A percentile compares a stretch with the other conserved stretches of the same genome.
These are phyloP conservation scores for Ustilago nuda DNA, from an alignment of 1,284 basidiomycete species.

Conservation along the genomic window DNA sequence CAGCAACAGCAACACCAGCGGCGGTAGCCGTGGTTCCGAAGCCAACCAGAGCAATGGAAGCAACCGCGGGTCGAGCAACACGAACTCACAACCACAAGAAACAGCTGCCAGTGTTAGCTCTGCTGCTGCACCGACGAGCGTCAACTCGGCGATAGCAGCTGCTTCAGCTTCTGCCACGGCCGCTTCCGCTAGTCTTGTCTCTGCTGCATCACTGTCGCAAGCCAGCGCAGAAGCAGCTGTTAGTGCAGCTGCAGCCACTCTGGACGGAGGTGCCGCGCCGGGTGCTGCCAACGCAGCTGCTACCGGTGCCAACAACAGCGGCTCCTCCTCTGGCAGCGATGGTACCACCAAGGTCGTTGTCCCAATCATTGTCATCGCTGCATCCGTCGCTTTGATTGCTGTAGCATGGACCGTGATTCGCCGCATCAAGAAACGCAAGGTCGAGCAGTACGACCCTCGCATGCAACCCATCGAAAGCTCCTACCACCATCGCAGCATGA, in stretches of 20 bases:
- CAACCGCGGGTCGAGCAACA: constrained; percentile 17
- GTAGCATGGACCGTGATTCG: constrained; percentile 35
- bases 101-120: constrained; percentile 10
- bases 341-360: constrained; percentile 50
- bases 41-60: constrained; percentile 15
- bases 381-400: constrained; percentile 31
- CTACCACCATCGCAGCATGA: constrained; percentile 31
- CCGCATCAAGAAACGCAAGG: constrained; percentile 20
- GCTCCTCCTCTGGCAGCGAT: constrained; percentile 18
- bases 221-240: constrained; percentile 14
- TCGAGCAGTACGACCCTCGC: constrained; percentile 23
- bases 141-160: constrained; percentile 18
- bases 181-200: constrained; percentile 23
- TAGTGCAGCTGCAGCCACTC: constrained; percentile 23
- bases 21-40: constrained; percentile 6
- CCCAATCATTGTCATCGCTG: constrained; percentile 49
- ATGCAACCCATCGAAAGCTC: constrained; percentile 24
- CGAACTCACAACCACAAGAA: constrained; percentile 17
- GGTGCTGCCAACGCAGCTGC: constrained; percentile 10
- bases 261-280: not conserved
- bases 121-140: constrained; percentile 12
- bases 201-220: constrained; percentile 30
- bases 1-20: constrained; percentile 16
- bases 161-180: constrained; percentile 30
- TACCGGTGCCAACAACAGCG: constrained; percentile 31